These are phyloP conservation scores for Abrus precatorius DNA, from an alignment of 306 rosid species.

Conservation along the genomic window DNA sequence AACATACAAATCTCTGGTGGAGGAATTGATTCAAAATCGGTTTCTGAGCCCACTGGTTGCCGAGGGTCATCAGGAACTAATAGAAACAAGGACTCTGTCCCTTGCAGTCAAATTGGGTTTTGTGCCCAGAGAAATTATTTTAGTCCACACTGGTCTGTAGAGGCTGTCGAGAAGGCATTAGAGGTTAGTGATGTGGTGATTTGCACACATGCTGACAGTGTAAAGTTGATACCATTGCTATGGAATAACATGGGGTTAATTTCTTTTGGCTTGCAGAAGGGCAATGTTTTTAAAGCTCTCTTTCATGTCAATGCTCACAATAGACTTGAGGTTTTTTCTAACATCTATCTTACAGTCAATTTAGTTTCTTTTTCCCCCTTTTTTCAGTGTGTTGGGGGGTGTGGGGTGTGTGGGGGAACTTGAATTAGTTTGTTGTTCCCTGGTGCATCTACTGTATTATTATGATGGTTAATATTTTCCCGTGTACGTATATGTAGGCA, in stretches of 20 bases:
- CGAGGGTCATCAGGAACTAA: conserved; percentile 48
- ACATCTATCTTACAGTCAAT: background rate
- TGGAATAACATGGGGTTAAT: conserved; percentile 26
- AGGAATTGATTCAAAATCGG: conserved; percentile 49
- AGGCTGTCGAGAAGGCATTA: conserved; percentile 70
- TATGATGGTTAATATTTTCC: conserved; percentile 20
- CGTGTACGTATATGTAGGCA: conserved; percentile 60
- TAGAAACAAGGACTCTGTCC: conserved; percentile 51
- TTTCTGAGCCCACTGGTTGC: conserved; percentile 43
- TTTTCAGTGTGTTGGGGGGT: too few relatives aligned
- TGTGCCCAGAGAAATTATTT: conserved; percentile 53
- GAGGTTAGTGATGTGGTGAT: conserved; percentile 63
- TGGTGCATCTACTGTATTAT: conserved; percentile 29
- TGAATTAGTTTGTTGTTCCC: background rate
- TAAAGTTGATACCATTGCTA: background rate
- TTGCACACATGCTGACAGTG: conserved; percentile 1
- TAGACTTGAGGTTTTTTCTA: conserved; percentile 76
- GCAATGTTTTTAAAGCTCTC: conserved; percentile 74
- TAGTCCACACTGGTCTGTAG: conserved; percentile 76
- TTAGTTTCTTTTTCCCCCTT: background rate
- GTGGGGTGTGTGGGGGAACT: too few relatives aligned
- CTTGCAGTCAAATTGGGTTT: conserved; percentile 47
- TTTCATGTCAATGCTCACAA: conserved; percentile 88
- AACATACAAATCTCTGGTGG: conserved; percentile 38
- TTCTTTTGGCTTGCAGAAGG: conserved; percentile 68